Evolutionary conservation across 2,329 filamentous ascomycete genomes (phyloP).

Genomic region (Fusarium dimerum): DNA sequence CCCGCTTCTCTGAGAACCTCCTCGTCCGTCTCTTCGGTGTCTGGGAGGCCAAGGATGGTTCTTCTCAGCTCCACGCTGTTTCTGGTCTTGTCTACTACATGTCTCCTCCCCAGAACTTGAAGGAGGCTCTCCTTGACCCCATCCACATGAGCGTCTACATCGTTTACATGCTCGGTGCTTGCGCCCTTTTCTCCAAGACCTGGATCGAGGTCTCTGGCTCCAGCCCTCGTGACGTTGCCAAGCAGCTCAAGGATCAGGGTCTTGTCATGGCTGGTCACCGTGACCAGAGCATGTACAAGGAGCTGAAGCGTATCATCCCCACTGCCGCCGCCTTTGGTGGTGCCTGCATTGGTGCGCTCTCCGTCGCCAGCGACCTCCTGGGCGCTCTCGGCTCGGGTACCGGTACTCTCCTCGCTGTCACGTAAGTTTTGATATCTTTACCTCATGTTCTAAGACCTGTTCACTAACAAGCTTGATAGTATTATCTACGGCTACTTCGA

Average conservation of each 20-base stretch:
- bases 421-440: conserved; percentile 65
- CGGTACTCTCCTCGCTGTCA: conserved; percentile 96
- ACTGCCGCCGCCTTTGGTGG: conserved; percentile 97
- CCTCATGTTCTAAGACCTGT: neutral
- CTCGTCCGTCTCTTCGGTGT: conserved; percentile 96
- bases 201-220: conserved; percentile 99
- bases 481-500: conserved; percentile 99
- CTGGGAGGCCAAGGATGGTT: conserved; percentile 97
- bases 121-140: conserved; percentile 92
- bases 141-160: conserved; percentile 97
- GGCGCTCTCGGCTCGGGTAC: conserved; percentile 95
- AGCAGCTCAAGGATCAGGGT: conserved; percentile 99
- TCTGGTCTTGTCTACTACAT: conserved; percentile 99
- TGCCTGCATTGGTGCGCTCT: conserved; percentile 97
- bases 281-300: conserved; percentile 99
- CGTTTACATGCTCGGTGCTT: conserved; percentile 95
- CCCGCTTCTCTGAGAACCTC: conserved; percentile 97
- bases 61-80: conserved; percentile 89
- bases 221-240: conserved; percentile 95
- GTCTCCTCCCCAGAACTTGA: conserved; percentile 97
- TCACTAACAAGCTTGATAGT: conserved; percentile 49
- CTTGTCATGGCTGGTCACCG: conserved; percentile 99
- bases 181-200: conserved; percentile 98
- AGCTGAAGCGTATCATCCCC: conserved; percentile 98
- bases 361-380: conserved; percentile 91